phyloP scores from a whole-genome alignment of 768 basidiomycete species.

The Xerocomus spinulosus region DNA sequence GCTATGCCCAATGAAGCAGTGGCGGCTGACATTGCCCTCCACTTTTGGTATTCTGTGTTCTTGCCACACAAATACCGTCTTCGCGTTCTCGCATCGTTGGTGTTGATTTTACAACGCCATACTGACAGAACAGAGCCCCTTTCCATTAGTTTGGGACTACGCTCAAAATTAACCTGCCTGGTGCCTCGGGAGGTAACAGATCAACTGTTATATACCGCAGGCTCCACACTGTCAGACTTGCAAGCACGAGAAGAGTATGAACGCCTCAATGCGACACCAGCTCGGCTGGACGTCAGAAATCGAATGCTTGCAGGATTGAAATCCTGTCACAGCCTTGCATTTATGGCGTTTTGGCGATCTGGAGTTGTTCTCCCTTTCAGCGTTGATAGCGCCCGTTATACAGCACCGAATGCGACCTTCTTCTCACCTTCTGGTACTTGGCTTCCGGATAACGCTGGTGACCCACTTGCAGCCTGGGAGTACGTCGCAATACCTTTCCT shows the following conservation, averaged over 20 bases:
- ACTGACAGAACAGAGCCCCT: conserved; percentile 13
- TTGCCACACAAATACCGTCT: conserved; percentile 32
- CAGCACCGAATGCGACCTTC: conserved; percentile 38
- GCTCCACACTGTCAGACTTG: conserved; percentile 17
- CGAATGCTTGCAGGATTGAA: conserved; percentile 34
- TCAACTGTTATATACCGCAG: conserved; percentile 26
- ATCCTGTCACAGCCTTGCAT: conserved; percentile 40
- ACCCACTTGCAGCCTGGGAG: conserved; percentile 48
- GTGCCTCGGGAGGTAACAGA: conserved; percentile 24
- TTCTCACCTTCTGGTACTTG: conserved; percentile 44
- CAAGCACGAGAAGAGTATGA: conserved; percentile 29
- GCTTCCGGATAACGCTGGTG: conserved; percentile 33
- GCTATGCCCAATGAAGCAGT: conserved; percentile 25
- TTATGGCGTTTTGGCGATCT: conserved; percentile 35
- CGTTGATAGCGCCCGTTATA: conserved; percentile 33
- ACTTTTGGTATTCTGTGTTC: conserved; percentile 45
- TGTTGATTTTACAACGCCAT: conserved; percentile 10
- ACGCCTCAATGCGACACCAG: conserved; percentile 29
- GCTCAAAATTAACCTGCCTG: conserved; percentile 20
- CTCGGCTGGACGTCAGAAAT: conserved; percentile 39
- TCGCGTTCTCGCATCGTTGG: conserved; percentile 16
- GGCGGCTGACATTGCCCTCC: conserved; percentile 42
- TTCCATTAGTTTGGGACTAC: conserved; percentile 7
- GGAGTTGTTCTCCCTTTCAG: conserved; percentile 46
- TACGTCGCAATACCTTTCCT: conserved; percentile 19